Conservation (phyloP, 1,139 yeast genomes). For the Saccharomyces hybrid region DNA sequence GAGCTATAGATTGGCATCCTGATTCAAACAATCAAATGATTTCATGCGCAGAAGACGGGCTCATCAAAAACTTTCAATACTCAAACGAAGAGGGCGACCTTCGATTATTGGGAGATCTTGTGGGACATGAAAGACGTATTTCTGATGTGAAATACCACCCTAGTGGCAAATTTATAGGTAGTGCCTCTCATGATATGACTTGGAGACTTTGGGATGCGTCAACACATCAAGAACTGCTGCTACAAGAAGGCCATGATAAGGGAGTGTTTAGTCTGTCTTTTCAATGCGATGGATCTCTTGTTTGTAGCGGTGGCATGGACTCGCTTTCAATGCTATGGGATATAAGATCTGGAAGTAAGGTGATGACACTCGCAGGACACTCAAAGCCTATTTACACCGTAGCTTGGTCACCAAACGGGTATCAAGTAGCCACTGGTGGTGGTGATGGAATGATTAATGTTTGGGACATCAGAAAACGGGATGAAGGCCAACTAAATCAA, state of each 20-base stretch:
- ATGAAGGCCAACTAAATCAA: constrained; percentile 36
- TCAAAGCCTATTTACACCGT: constrained; percentile 61
- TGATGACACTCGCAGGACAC: constrained; percentile 59
- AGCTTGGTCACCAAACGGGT: constrained; percentile 75
- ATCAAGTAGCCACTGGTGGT: constrained; percentile 71
- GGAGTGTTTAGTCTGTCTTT: constrained; percentile 58
- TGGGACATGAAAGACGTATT: constrained; percentile 50
- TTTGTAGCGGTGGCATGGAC: constrained; percentile 77
- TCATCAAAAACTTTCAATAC: constrained; percentile 32
- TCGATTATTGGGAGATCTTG: constrained; percentile 8
- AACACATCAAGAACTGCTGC: constrained; percentile 39
- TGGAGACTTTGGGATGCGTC: constrained; percentile 84
- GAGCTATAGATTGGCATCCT: constrained; percentile 63
- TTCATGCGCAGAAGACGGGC: constrained; percentile 64
- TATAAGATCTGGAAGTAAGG: constrained; percentile 64
- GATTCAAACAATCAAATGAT: constrained; percentile 29
- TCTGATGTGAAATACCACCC: constrained; percentile 67
- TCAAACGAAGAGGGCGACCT: constrained; percentile 3
- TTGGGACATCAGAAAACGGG: constrained; percentile 69
- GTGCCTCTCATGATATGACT: constrained; percentile 79
- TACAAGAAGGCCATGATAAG: constrained; percentile 83
- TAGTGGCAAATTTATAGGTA: constrained; percentile 43
- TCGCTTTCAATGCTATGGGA: constrained; percentile 79
- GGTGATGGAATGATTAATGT: constrained; percentile 75
- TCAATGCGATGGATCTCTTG: constrained; percentile 72